Evolutionary conservation across 2,329 filamentous ascomycete species (phyloP).

Genomic region (Byssothecium circinans): DNA sequence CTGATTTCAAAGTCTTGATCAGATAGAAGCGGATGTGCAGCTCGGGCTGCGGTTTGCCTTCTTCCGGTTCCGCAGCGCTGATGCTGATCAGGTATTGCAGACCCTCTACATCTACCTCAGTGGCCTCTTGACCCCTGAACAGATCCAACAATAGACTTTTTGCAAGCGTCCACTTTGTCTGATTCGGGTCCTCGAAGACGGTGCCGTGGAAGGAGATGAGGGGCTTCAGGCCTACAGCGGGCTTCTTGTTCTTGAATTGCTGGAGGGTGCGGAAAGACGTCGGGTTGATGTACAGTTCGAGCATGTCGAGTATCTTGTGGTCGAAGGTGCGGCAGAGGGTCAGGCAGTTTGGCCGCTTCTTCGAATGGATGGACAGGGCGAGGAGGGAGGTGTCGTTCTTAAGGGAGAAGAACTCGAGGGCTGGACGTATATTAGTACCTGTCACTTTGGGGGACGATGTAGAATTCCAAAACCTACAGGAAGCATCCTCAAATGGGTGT

Average conservation of each 20-base stretch:
- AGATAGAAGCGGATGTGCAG: slow-evolving; percentile 78
- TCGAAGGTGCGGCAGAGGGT: slow-evolving; percentile 82
- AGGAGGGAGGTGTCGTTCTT: slow-evolving; percentile 93
- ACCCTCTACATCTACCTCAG: slow-evolving; percentile 91
- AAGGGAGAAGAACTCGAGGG: slow-evolving; percentile 90
- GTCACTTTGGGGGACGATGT: too few relatives aligned
- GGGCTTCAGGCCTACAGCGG: slow-evolving; percentile 79
- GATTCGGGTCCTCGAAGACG: slow-evolving; percentile 79
- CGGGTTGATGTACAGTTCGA: slow-evolving; percentile 82
- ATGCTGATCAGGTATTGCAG: slow-evolving; percentile 88
- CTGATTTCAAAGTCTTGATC: slow-evolving; percentile 81
- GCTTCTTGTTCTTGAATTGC: slow-evolving; percentile 69
- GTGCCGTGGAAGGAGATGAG: slow-evolving; percentile 90
- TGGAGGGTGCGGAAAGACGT: slow-evolving; percentile 68
- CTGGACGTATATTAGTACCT: slow-evolving; percentile 13
- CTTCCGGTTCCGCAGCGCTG: slow-evolving; percentile 63
- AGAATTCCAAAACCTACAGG: slow-evolving; percentile 48
- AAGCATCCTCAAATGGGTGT: slow-evolving; percentile 88
- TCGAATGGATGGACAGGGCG: slow-evolving; percentile 81
- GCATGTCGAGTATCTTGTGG: slow-evolving; percentile 89
- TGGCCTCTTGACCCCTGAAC: slow-evolving; percentile 79
- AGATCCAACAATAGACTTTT: slow-evolving; percentile 89
- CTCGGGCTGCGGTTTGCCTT: slow-evolving; percentile 46
- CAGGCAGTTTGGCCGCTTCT: slow-evolving; percentile 92
- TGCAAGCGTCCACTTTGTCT: slow-evolving; percentile 78